phyloP scores from a whole-genome alignment of 208 protist genomes.

The Polymyxa betae region DNA sequence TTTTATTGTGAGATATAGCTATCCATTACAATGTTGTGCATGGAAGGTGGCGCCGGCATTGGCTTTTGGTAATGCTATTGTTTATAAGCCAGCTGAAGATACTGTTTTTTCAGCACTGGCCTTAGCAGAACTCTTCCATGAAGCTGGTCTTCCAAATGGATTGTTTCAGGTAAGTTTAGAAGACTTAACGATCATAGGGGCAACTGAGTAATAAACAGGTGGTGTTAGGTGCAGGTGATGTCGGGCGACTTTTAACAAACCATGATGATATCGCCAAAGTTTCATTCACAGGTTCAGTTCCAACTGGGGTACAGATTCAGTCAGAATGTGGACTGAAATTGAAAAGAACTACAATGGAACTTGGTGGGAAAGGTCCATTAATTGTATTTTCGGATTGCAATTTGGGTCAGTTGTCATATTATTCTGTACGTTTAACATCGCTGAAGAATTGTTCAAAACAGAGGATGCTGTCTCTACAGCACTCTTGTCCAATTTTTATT shows the following conservation, averaged over 20 bases:
- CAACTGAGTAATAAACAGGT: neutral
- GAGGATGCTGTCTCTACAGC: constrained; percentile 28
- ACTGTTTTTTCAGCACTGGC: neutral
- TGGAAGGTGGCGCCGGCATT: constrained; percentile 21
- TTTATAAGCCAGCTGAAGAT: neutral
- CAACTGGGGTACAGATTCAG: neutral
- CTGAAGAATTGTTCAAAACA: neutral
- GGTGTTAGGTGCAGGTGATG: neutral
- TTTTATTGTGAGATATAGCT: neutral
- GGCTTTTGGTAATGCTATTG: neutral
- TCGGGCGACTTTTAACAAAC: neutral
- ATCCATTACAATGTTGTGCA: constrained; percentile 2
- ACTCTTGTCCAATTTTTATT: constrained; percentile 34
- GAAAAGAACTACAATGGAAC: constrained; percentile 12
- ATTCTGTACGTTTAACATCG: neutral
- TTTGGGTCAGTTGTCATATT: neutral
- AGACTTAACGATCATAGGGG: neutral
- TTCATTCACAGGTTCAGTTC: neutral
- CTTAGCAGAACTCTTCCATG: neutral
- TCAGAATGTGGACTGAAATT: neutral
- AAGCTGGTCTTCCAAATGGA: constrained; percentile 31
- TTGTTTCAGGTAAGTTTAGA: neutral
- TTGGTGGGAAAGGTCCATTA: constrained; percentile 33
- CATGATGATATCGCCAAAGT: neutral
- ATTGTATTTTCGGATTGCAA: constrained; percentile 14